Evolutionary conservation across 129 eudicot genomes (phyloP).

Genomic region (Ambrosia trifida): DNA sequence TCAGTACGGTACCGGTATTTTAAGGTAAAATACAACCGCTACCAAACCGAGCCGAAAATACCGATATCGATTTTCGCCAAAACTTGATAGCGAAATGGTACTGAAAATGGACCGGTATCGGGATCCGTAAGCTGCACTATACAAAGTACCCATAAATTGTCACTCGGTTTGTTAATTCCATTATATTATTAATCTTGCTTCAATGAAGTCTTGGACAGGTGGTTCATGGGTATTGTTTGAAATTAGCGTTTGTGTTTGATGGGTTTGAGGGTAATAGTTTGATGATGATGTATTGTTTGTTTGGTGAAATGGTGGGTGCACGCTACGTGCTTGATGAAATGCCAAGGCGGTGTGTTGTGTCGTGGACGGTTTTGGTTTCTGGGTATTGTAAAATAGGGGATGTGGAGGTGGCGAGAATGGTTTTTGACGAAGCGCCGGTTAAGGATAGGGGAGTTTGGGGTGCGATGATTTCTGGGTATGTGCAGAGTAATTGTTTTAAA

Average conservation of each 20-base stretch:
- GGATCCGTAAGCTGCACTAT: no score
- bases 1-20: no score
- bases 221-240: slow-evolving; percentile 54
- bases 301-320: slow-evolving; percentile 45
- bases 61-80: no score
- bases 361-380: slow-evolving; percentile 64
- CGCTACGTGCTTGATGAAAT: slow-evolving; percentile 55
- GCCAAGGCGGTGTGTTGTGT: slow-evolving; percentile 41
- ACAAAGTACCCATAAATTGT: no score
- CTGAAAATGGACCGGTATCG: no score
- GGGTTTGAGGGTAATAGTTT: slow-evolving; percentile 53
- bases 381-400: slow-evolving; percentile 56
- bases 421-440: slow-evolving; percentile 51
- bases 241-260: slow-evolving; percentile 55
- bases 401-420: slow-evolving; percentile 42
- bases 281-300: slow-evolving; percentile 43
- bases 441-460: slow-evolving; percentile 71
- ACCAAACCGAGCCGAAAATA: no score
- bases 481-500: slow-evolving; percentile 58
- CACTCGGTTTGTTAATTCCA: no score
- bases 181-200: no score
- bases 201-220: slow-evolving; percentile 45
- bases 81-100: no score
- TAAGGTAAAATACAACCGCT: no score
- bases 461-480: slow-evolving; percentile 64